phyloP scores from a whole-genome alignment of 148 eudicot genomes.

The Fagopyrum homotropicum region DNA sequence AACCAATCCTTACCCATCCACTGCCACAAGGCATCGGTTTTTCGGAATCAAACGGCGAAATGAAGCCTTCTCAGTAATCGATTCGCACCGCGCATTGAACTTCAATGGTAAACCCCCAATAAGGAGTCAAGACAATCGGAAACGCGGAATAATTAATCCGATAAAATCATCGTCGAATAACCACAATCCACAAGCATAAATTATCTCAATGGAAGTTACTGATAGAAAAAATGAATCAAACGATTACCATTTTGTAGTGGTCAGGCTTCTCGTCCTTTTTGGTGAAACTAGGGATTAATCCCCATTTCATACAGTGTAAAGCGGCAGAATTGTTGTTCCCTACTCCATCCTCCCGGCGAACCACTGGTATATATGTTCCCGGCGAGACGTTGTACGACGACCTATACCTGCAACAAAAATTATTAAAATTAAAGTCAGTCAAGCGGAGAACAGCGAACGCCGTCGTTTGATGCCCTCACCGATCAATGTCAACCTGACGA shows the following conservation, averaged over 20 bases:
- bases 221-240: neutral
- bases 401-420: slow-evolving; percentile 41
- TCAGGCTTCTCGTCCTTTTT: slow-evolving; percentile 90
- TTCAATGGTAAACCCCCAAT: slow-evolving; percentile 14
- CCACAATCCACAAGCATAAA: neutral
- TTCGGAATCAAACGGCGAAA: slow-evolving; percentile 91
- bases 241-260: slow-evolving; percentile 75
- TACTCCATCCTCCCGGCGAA: slow-evolving; percentile 57
- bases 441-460: neutral
- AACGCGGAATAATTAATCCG: neutral
- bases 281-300: slow-evolving; percentile 86
- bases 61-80: slow-evolving; percentile 76
- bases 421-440: neutral
- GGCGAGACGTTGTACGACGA: slow-evolving; percentile 73
- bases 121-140: neutral
- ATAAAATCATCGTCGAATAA: neutral
- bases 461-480: slow-evolving; percentile 31
- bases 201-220: neutral
- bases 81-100: slow-evolving; percentile 95
- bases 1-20: slow-evolving; percentile 65
- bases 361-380: slow-evolving; percentile 69
- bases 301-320: slow-evolving; percentile 97
- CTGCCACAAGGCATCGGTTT: slow-evolving; percentile 74
- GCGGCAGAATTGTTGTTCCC: slow-evolving; percentile 31
- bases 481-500: slow-evolving; percentile 53